Conservation (phyloP, 2,329 filamentous ascomycete genomes). For the Juglanconis juglandina region DNA sequence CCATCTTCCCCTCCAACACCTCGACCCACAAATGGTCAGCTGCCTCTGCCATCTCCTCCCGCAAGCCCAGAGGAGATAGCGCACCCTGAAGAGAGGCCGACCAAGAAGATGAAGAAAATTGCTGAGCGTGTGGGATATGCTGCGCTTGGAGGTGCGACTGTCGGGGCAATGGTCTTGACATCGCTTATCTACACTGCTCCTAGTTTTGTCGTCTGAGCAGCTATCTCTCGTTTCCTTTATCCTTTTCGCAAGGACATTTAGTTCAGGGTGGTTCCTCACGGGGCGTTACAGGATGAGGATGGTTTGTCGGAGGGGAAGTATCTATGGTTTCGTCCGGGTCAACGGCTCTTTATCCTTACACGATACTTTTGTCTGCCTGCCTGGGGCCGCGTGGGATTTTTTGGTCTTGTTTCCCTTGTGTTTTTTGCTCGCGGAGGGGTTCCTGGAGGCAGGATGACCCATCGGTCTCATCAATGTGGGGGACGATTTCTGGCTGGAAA, state of each 20-base stretch:
- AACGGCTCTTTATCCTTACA: too few relatives aligned
- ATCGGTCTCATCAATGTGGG: too few relatives aligned
- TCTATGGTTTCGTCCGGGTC: too few relatives aligned
- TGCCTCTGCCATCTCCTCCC: slow-evolving; percentile 12
- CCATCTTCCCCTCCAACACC: background rate
- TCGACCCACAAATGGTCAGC: background rate
- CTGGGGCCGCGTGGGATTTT: too few relatives aligned
- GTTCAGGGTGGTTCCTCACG: background rate
- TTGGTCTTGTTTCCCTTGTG: too few relatives aligned
- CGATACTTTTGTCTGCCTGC: too few relatives aligned
- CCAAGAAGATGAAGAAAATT: slow-evolving; percentile 27
- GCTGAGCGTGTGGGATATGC: slow-evolving; percentile 34
- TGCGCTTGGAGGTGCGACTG: slow-evolving; percentile 33
- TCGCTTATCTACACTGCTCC: slow-evolving; percentile 38
- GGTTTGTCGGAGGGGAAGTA: background rate
- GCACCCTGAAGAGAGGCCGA: slow-evolving; percentile 17
- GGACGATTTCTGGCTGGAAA: too few relatives aligned
- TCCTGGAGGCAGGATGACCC: too few relatives aligned
- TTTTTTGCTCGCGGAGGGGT: too few relatives aligned
- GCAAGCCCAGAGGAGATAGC: background rate
- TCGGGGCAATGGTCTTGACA: slow-evolving; percentile 33
- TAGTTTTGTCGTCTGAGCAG: slow-evolving; percentile 21
- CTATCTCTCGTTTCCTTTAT: background rate
- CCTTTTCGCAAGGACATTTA: background rate
- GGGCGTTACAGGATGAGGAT: background rate